Conservation (phyloP, 768 basidiomycete species). For the Pulveroboletus ravenelii region DNA sequence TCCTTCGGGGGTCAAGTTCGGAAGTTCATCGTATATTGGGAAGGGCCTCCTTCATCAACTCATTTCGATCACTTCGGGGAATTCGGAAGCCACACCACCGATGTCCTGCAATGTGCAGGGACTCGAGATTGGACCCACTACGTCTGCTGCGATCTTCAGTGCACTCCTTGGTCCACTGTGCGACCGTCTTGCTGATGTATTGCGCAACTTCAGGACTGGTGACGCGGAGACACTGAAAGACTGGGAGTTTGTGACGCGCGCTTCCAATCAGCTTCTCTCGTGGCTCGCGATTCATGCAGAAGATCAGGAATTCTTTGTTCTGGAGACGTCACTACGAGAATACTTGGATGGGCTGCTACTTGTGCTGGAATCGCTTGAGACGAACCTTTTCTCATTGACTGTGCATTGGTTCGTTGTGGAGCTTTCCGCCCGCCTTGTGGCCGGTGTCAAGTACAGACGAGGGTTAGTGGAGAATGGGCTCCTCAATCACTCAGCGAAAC, state of each 20-base stretch:
- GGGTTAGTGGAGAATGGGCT: constrained; percentile 24
- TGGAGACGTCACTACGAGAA: constrained; percentile 34
- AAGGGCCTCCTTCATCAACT: constrained; percentile 60
- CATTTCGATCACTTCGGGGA: constrained; percentile 34
- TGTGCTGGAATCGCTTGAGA: constrained; percentile 35
- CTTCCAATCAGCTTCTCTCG: constrained; percentile 43
- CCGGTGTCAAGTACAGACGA: constrained; percentile 23
- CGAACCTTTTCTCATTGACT: constrained; percentile 36
- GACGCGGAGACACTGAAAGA: constrained; percentile 25
- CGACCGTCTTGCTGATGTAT: constrained; percentile 39
- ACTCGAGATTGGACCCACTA: constrained; percentile 41
- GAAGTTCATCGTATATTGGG: constrained; percentile 47
- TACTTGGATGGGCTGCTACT: constrained; percentile 36
- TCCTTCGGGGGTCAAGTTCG: constrained; percentile 50
- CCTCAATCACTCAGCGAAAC: constrained; percentile 27
- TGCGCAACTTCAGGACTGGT: constrained; percentile 31
- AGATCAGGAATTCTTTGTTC: constrained; percentile 28
- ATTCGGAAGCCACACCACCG: constrained; percentile 27
- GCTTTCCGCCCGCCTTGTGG: constrained; percentile 39
- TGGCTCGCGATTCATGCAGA: constrained; percentile 37
- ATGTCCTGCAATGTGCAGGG: constrained; percentile 33
- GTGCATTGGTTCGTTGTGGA: constrained; percentile 66
- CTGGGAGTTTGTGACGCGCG: constrained; percentile 39
- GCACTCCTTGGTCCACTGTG: constrained; percentile 42
- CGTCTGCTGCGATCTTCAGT: constrained; percentile 42